Percentiles rank a stretch among this genome's conserved stretches.
Conservation (phyloP, 768 basidiomycete genomes). For the Hypholoma fasciculare region DNA sequence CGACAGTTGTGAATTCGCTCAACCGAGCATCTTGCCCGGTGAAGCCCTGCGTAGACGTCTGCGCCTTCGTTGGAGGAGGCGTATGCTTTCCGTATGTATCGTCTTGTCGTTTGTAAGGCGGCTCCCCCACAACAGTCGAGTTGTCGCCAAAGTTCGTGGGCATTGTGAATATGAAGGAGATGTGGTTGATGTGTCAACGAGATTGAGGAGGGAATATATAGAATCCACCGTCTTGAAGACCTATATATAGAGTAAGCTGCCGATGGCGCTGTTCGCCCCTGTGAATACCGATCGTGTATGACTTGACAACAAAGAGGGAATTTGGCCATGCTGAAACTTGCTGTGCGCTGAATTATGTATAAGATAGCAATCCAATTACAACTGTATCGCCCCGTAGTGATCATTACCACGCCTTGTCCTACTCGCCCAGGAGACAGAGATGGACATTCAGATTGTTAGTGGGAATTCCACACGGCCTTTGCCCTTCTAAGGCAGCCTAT, state of each 20-base stretch:
- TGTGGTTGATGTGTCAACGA: background rate
- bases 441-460: too few species aligned
- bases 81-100: slow-evolving; percentile 14
- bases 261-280: too few species aligned
- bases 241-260: background rate
- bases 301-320: too few species aligned
- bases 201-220: background rate
- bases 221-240: background rate
- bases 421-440: too few species aligned
- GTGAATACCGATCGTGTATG: too few species aligned
- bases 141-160: slow-evolving; percentile 41
- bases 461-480: too few species aligned
- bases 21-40: slow-evolving; percentile 12
- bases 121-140: slow-evolving; percentile 45
- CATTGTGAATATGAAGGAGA: slow-evolving; percentile 17
- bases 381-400: too few species aligned
- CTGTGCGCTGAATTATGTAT: too few species aligned
- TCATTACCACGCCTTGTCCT: too few species aligned
- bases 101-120: slow-evolving; percentile 22
- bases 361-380: too few species aligned
- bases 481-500: too few species aligned
- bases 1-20: slow-evolving; percentile 43
- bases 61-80: slow-evolving; percentile 6
- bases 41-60: slow-evolving; percentile 5
- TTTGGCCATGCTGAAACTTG: too few species aligned